Evolutionary conservation across 345 rosid genomes (phyloP).

Genomic region (Anacardium occidentale): DNA sequence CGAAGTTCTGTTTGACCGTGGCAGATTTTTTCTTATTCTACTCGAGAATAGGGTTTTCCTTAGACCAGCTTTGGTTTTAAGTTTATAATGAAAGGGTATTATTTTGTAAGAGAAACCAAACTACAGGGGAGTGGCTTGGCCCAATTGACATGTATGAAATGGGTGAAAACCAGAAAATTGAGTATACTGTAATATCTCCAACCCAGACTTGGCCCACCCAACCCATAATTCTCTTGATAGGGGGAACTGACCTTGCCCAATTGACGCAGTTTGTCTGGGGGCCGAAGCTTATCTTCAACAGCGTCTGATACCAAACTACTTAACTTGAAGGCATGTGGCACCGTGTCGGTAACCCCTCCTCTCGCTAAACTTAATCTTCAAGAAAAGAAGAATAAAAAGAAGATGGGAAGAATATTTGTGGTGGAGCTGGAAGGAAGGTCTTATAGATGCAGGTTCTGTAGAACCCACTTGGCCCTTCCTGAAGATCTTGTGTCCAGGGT

Average conservation of each 20-base stretch:
- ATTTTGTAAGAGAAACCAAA: too few relatives aligned
- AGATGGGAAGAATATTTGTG: slow-evolving; percentile 80
- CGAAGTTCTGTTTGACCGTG: not conserved
- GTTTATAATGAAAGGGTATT: too few relatives aligned
- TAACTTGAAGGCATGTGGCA: not conserved
- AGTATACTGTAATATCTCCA: not conserved
- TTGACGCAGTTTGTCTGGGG: not conserved
- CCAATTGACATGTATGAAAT: not conserved
- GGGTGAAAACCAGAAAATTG: not conserved
- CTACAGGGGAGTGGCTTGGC: not conserved
- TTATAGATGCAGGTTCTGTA: slow-evolving; percentile 86
- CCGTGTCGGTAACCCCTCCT: not conserved
- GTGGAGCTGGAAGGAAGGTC: slow-evolving; percentile 93
- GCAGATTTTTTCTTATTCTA: not conserved
- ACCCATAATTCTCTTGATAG: too few relatives aligned
- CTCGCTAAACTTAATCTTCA: not conserved
- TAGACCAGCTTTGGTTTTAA: not conserved
- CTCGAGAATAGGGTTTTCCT: not conserved
- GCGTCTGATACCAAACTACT: not conserved
- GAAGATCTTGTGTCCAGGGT: slow-evolving; percentile 70
- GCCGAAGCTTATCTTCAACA: not conserved
- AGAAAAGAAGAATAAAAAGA: not conserved
- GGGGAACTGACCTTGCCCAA: not conserved
- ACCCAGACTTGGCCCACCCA: too few relatives aligned
- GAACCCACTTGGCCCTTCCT: slow-evolving; percentile 77